Conservation (phyloP, 805 yeast genomes). For the Teunomyces panamensis region DNA sequence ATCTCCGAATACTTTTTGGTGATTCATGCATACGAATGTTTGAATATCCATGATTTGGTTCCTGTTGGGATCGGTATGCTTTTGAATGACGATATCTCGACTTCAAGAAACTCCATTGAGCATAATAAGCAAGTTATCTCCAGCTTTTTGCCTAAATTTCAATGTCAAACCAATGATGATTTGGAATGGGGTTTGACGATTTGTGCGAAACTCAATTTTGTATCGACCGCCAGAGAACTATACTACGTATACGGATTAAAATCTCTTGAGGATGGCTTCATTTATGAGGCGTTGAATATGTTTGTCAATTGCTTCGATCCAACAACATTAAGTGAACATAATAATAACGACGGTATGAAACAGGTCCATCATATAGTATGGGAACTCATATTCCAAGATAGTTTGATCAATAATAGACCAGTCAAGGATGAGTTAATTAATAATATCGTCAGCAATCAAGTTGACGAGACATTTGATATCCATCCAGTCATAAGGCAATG, state of each 20-base stretch:
- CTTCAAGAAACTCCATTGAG: slow-evolving; percentile 40
- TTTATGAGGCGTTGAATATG: slow-evolving; percentile 62
- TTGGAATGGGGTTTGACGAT: slow-evolving; percentile 74
- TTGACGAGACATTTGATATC: slow-evolving; percentile 32
- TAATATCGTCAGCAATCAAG: slow-evolving; percentile 40
- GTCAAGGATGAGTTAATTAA: slow-evolving; percentile 57
- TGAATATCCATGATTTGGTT: slow-evolving; percentile 51
- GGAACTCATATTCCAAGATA: slow-evolving; percentile 57
- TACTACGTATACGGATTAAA: slow-evolving; percentile 49
- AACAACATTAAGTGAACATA: slow-evolving; percentile 14
- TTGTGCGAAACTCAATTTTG: slow-evolving; percentile 63
- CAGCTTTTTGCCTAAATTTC: slow-evolving; percentile 57
- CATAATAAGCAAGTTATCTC: slow-evolving; percentile 40
- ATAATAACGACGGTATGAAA: slow-evolving; percentile 32
- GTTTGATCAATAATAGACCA: slow-evolving; percentile 50
- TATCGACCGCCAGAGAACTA: slow-evolving; percentile 55
- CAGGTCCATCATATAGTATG: slow-evolving; percentile 55
- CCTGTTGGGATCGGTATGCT: slow-evolving; percentile 71
- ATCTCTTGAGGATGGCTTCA: slow-evolving; percentile 51
- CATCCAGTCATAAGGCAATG: slow-evolving; percentile 65
- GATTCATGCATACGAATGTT: slow-evolving; percentile 53
- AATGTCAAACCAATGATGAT: slow-evolving; percentile 68
- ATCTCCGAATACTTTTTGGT: slow-evolving; percentile 58
- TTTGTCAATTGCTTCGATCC: slow-evolving; percentile 61
- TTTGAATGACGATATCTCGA: slow-evolving; percentile 36